Evolutionary conservation across 2,329 filamentous ascomycete species (phyloP), one percentile per base, ranked within the genome.

Genomic region (Diaporthe capsici): DNA sequence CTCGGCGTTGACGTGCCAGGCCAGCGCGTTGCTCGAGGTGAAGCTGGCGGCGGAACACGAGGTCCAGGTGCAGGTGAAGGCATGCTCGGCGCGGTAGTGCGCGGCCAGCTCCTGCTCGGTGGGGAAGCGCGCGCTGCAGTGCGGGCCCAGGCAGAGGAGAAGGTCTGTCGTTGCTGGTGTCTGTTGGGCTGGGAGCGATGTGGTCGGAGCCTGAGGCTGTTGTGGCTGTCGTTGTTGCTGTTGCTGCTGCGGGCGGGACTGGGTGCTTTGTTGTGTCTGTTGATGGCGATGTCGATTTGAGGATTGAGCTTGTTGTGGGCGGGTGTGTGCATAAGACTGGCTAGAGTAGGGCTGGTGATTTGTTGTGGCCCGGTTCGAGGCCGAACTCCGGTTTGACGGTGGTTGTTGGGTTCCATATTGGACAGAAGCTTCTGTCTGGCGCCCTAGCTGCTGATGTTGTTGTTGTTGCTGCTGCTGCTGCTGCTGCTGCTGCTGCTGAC

Each of bases 1-100:
- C 63, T 87, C 83, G 28, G 80, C 80, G 73, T 87, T 86, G 53
- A 88, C 85, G 75, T 88, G 86, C 80, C 85, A 84, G 22, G 83
- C 81, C 44, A 87, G 82, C 12, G 82, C 85, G 47, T 83, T 82
- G 20, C 81, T 81, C 1, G 84, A 83, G 3, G 81, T 78, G 72
- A 87, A 88, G 61, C 81, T 81, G 0, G 80, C 77, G 9, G 82
- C 81, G 1, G 79, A 75, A 55, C 86, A 88, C 31, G 81, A 80
- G 2, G 81, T 81, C 86, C 86, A 88, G 71, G 83, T 82, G 76
- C 86, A 88, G 1, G 81, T 78, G 74, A 86, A 80, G 2, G 79
- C 79, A 72, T 84, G 81, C 22, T 75, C 78, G 31, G 80, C 78
- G 61, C 77, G 78, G 70, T 81, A 78, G 55, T 83, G 71, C 22